Evolutionary conservation across 2,329 filamentous ascomycete species (phyloP).

Genomic region (Lasiodiplodia gonubiensis): DNA sequence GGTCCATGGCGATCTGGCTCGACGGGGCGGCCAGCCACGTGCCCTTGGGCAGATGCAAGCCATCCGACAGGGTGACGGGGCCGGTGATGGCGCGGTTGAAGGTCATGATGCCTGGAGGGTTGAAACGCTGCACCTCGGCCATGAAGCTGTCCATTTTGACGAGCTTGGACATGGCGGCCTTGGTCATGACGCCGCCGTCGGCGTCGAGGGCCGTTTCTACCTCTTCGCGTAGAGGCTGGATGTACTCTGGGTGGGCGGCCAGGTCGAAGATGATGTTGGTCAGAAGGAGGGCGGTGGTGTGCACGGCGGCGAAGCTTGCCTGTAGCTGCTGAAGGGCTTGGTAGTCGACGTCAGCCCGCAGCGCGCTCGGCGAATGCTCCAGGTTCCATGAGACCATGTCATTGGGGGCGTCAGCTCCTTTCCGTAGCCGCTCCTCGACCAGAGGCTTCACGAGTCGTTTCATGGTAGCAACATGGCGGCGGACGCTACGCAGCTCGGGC

Average conservation of each 20-base stretch:
- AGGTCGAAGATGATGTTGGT: constrained; percentile 33
- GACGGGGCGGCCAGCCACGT: constrained; percentile 28
- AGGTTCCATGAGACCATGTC: constrained; percentile 7
- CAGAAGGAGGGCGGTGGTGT: constrained; percentile 33
- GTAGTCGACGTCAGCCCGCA: background rate
- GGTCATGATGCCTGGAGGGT: constrained; percentile 29
- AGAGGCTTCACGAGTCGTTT: constrained; percentile 5
- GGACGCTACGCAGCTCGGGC: constrained; percentile 18
- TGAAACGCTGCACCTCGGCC: constrained; percentile 31
- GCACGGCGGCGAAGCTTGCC: constrained; percentile 32
- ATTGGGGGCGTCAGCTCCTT: background rate
- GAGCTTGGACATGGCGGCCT: constrained; percentile 29
- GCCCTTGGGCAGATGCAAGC: constrained; percentile 30
- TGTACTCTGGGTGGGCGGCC: constrained; percentile 31
- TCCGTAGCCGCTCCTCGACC: constrained; percentile 7
- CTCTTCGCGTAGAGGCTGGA: constrained; percentile 31
- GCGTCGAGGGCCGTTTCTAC: constrained; percentile 29
- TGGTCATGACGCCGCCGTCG: constrained; percentile 26
- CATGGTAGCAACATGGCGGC: constrained; percentile 5
- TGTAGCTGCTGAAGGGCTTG: constrained; percentile 21
- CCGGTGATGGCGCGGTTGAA: constrained; percentile 30
- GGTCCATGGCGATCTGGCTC: constrained; percentile 21
- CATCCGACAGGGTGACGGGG: constrained; percentile 32
- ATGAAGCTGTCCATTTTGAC: constrained; percentile 33
- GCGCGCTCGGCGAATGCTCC: constrained; percentile 2